These are phyloP conservation scores for Pilaira anomala DNA, from an alignment of 192 early-diverging fungal genomes.

Conservation along the genomic window DNA sequence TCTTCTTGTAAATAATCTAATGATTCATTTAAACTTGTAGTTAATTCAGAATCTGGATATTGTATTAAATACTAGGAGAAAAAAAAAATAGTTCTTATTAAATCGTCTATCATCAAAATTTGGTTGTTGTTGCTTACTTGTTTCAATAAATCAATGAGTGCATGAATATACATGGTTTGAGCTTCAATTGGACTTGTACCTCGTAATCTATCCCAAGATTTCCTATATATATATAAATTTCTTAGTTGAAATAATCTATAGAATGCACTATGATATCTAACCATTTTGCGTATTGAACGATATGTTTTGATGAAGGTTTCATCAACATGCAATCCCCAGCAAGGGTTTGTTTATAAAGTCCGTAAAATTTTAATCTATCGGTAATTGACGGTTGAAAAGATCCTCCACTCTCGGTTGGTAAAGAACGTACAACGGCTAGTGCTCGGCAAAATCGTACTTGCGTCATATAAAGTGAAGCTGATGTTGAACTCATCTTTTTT, in stretches of 20 bases:
- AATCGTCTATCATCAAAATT: background rate
- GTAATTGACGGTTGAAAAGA: conserved; percentile 16
- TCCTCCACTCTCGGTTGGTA: conserved; percentile 5
- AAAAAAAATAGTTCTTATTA: background rate
- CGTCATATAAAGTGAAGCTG: background rate
- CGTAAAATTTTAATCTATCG: conserved; percentile 32
- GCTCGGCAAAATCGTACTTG: conserved; percentile 8
- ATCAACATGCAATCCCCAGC: conserved; percentile 17
- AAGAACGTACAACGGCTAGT: conserved; percentile 12
- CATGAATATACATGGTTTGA: conserved; percentile 29
- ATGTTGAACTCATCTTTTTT: background rate
- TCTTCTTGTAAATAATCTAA: conserved; percentile 15
- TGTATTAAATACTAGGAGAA: background rate
- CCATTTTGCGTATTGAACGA: conserved; percentile 31
- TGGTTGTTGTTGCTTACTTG: conserved; percentile 21
- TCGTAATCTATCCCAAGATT: conserved; percentile 29
- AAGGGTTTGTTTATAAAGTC: conserved; percentile 33
- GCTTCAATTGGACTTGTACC: conserved; percentile 22
- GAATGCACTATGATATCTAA: background rate
- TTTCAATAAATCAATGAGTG: conserved; percentile 21
- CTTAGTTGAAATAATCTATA: background rate
- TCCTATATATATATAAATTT: no score
- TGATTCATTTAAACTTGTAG: conserved; percentile 8
- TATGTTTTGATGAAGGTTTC: conserved; percentile 17
- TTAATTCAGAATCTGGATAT: conserved; percentile 12